Evolutionary conservation across 192 early-diverging fungal genomes (phyloP).

Genomic region (Coemansia sp.): DNA sequence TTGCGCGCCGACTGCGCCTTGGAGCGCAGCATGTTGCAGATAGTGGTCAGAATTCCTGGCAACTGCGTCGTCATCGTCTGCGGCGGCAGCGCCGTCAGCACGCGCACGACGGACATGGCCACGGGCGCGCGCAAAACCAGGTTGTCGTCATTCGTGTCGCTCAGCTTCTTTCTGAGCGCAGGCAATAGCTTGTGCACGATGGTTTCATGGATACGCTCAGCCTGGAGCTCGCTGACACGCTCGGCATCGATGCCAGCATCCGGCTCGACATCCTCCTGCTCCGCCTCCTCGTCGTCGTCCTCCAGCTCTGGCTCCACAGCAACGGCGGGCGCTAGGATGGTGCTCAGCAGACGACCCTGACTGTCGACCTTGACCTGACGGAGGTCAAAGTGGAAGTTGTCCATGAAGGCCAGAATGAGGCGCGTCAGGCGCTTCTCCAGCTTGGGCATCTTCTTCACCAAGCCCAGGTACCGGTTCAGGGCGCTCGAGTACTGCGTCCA

Average conservation of each 20-base stretch:
- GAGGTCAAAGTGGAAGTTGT: slow-evolving; percentile 91
- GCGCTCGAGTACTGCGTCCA: slow-evolving; percentile 86
- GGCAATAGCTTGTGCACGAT: slow-evolving; percentile 83
- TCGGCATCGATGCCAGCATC: slow-evolving; percentile 11
- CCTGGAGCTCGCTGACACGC: not conserved
- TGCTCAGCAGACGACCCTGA: slow-evolving; percentile 24
- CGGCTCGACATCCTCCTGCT: slow-evolving; percentile 23
- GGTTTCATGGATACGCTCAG: slow-evolving; percentile 66
- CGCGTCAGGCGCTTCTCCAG: slow-evolving; percentile 84
- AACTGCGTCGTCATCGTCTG: slow-evolving; percentile 76
- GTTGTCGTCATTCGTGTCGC: slow-evolving; percentile 70
- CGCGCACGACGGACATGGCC: slow-evolving; percentile 78
- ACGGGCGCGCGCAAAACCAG: slow-evolving; percentile 82
- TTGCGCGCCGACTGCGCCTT: slow-evolving; percentile 81
- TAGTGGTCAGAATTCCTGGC: slow-evolving; percentile 80
- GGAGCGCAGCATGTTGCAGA: slow-evolving; percentile 85
- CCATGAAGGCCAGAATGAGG: slow-evolving; percentile 77
- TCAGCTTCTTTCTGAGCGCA: slow-evolving; percentile 73
- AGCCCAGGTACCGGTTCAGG: slow-evolving; percentile 69
- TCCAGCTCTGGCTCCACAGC: slow-evolving; percentile 18
- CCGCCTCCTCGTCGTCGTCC: slow-evolving; percentile 42
- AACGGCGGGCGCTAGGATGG: not conserved
- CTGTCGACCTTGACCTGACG: slow-evolving; percentile 58
- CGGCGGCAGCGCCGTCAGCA: slow-evolving; percentile 81
- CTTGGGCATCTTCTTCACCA: slow-evolving; percentile 62